phyloP scores from a whole-genome alignment of 2,329 filamentous ascomycete genomes.

The Aureobasidium leucospermi region DNA sequence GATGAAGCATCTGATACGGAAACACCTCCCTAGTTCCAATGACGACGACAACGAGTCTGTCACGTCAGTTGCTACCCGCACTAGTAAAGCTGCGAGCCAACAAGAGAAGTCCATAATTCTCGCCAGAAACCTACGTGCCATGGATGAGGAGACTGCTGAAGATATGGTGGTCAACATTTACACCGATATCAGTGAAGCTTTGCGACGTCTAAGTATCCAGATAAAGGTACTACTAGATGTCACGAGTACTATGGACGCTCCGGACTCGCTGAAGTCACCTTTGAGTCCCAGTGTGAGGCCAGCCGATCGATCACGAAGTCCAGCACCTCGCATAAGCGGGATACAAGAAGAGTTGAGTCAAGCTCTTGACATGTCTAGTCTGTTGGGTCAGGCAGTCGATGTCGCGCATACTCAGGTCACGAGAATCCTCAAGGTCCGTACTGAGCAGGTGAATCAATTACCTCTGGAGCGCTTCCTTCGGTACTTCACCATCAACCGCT shows the following conservation, averaged over 20 bases:
- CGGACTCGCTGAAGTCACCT: slow-evolving; percentile 35
- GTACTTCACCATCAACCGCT: slow-evolving; percentile 74
- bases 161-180: slow-evolving; percentile 76
- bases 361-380: slow-evolving; percentile 66
- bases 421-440: slow-evolving; percentile 68
- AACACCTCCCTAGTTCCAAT: slow-evolving; percentile 80
- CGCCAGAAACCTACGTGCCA: slow-evolving; percentile 75
- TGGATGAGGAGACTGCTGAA: slow-evolving; percentile 81
- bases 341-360: slow-evolving; percentile 69
- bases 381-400: slow-evolving; percentile 74
- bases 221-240: slow-evolving; percentile 93
- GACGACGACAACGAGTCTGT: slow-evolving; percentile 82
- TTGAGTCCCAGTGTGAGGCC: slow-evolving; percentile 29
- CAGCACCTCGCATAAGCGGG: slow-evolving; percentile 18
- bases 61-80: slow-evolving; percentile 59
- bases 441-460: slow-evolving; percentile 63
- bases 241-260: slow-evolving; percentile 62
- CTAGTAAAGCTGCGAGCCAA: slow-evolving; percentile 61
- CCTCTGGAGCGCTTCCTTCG: slow-evolving; percentile 65
- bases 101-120: slow-evolving; percentile 86
- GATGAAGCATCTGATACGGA: slow-evolving; percentile 75
- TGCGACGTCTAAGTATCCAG: slow-evolving; percentile 79
- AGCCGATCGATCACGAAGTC: not conserved
- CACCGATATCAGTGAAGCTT: slow-evolving; percentile 75
- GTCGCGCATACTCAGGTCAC: slow-evolving; percentile 66